Percentiles rank a stretch among this genome's conserved stretches.
Evolutionary conservation across 257 asterid species (phyloP).

Genomic region (Cruciata laevipes): DNA sequence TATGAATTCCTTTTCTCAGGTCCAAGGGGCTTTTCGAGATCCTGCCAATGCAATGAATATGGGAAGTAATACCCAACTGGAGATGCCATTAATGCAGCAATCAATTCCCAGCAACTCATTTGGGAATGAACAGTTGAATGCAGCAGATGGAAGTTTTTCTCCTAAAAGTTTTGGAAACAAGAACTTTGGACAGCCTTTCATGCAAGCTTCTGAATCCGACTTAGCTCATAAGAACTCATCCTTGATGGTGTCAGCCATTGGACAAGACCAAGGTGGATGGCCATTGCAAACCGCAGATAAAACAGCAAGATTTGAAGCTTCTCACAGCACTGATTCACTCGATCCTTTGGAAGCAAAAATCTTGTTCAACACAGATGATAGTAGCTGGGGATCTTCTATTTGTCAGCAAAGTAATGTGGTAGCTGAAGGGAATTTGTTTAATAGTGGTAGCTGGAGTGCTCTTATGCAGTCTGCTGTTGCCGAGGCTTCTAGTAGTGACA

Average conservation of each 20-base stretch:
- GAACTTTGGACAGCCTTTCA: constrained; percentile 39
- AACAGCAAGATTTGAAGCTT: constrained; percentile 23
- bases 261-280: constrained; percentile 36
- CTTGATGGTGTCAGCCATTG: constrained; percentile 24
- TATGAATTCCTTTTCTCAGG: constrained; percentile 23
- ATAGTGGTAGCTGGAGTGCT: constrained; percentile 89
- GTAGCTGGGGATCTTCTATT: constrained; percentile 42
- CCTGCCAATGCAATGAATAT: constrained; percentile 23
- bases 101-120: constrained; percentile 31
- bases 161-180: constrained; percentile 32
- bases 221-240: constrained; percentile 27
- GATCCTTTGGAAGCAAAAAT: constrained; percentile 70
- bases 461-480: constrained; percentile 88
- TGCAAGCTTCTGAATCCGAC: constrained; percentile 23
- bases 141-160: constrained; percentile 24
- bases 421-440: constrained; percentile 26
- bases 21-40: constrained; percentile 41
- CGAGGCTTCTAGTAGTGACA: constrained; percentile 67
- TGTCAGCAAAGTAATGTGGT: constrained; percentile 24
- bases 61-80: constrained; percentile 26
- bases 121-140: constrained; percentile 26
- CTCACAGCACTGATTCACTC: constrained; percentile 35
- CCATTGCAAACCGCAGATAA: constrained; percentile 20
- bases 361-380: constrained; percentile 43
- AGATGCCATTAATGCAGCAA: constrained; percentile 30